phyloP scores from a whole-genome alignment of 2,329 filamentous ascomycete genomes.

The Knoxdaviesia proteae region DNA sequence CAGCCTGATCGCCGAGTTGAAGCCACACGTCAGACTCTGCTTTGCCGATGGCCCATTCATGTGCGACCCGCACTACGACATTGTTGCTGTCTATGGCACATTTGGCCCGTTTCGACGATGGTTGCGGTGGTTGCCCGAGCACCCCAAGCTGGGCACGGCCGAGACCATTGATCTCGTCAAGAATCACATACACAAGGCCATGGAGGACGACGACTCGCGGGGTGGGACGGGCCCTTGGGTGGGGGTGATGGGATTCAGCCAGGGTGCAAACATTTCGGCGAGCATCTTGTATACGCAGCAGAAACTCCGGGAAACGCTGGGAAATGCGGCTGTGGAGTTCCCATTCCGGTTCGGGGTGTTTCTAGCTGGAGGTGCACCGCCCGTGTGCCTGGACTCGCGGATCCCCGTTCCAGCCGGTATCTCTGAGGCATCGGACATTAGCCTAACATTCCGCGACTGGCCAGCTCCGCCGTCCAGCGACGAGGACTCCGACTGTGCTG shows the following conservation, averaged over 20 bases:
- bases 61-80: conserved; percentile 37
- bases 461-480: conserved; percentile 9
- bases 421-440: conserved; percentile 10
- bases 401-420: conserved; percentile 8
- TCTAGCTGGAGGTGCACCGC: conserved; percentile 38
- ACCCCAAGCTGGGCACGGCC: conserved; percentile 27
- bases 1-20: conserved; percentile 23
- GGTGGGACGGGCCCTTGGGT: conserved; percentile 37
- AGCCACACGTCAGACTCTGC: conserved; percentile 43
- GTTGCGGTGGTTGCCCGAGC: conserved; percentile 40
- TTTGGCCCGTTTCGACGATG: conserved; percentile 42
- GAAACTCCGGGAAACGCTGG: conserved; percentile 19
- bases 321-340: conserved; percentile 8
- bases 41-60: conserved; percentile 51
- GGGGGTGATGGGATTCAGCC: conserved; percentile 43
- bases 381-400: conserved; percentile 27
- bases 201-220: conserved; percentile 26
- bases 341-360: conserved; percentile 39
- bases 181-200: conserved; percentile 18
- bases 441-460: conserved; percentile 19
- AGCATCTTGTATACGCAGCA: conserved; percentile 43
- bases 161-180: conserved; percentile 19
- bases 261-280: conserved; percentile 40
- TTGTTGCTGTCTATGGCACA: conserved; percentile 42
- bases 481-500: conserved; percentile 12